Base-by-base conservation (phyloP, 2,329 filamentous ascomycete genomes). In the Triangularia setosa region DNA sequence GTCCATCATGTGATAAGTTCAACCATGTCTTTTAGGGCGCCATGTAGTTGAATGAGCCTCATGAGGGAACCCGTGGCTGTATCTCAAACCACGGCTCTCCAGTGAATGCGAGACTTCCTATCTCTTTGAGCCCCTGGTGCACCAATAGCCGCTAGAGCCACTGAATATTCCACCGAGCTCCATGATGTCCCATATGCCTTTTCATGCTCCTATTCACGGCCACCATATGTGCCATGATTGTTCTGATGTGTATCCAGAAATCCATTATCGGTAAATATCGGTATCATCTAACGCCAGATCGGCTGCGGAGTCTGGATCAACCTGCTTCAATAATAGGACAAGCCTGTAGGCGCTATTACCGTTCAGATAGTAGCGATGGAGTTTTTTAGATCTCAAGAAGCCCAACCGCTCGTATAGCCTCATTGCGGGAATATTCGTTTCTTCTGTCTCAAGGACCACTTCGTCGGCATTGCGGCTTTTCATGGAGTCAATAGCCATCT, bases 321-420 rank as follows among this genome's bases (percentile, higher is more conserved):
- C 68, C 2, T 79, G 72, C 74, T 90, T 93, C 60, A 97, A 79
- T 68, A 93, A 89, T 40, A 99, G 77, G 6, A 98, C 88, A 60
- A 99, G 81, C 52, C 95, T 85, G 75, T 95, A 99, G 1, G 95
- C 95, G 63, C 93, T 96, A 75, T 92, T 99, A 11, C 95, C 95
- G 73, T 98, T 99, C 48, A 99, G 80, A 72, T 99, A 99, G 75
- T 99, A 99, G 53, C 95, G 84, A 77, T 98, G 93, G 61, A 99
- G 79, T 66, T 93, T 91, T 78, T 99, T 99, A 65, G 92, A 96
- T 60, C 94, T 84, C 23, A 98, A 77, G 73, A 99, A 99, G 0
- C 95, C 95, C 7, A 99, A 82, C 0, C 93, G 84, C 76, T 99
- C 94, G 77, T 99, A 99, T 9, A 99, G 80, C 69, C 92, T 90